A percentile compares a stretch with the other conserved stretches of the same genome.
Conservation (phyloP, 306 rosid species). For the Rosa chinensis region DNA sequence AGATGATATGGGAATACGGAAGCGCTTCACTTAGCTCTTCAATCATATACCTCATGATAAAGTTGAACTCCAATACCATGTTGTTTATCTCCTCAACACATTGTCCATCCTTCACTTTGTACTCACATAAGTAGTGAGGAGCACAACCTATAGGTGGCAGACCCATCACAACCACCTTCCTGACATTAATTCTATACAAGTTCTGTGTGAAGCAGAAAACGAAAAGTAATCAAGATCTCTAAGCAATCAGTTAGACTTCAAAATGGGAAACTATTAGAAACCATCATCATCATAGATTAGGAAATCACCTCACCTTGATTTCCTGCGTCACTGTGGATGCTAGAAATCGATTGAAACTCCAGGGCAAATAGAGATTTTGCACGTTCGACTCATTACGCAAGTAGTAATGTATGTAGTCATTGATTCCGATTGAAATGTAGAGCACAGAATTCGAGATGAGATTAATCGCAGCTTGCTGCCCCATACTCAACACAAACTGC, state of each 20-base stretch:
- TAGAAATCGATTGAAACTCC: slow-evolving; percentile 77
- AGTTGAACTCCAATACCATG: slow-evolving; percentile 80
- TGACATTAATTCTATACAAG: slow-evolving; percentile 66
- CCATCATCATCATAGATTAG: neutral
- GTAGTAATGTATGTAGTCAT: slow-evolving; percentile 89
- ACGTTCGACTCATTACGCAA: slow-evolving; percentile 66
- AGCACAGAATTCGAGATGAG: slow-evolving; percentile 59
- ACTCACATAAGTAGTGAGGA: slow-evolving; percentile 75
- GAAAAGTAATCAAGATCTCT: neutral
- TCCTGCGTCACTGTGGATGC: slow-evolving; percentile 58
- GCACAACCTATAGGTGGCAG: slow-evolving; percentile 92
- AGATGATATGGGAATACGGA: slow-evolving; percentile 49
- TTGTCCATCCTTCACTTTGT: slow-evolving; percentile 54
- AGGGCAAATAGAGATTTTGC: slow-evolving; percentile 63
- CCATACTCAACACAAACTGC: slow-evolving; percentile 63
- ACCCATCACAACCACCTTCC: slow-evolving; percentile 75
- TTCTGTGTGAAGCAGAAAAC: slow-evolving; percentile 44
- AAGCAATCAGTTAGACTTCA: neutral
- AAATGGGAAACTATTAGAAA: neutral
- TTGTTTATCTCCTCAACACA: slow-evolving; percentile 72
- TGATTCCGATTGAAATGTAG: slow-evolving; percentile 83
- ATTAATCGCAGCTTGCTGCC: slow-evolving; percentile 54
- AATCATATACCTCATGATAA: slow-evolving; percentile 67
- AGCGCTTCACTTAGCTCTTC: slow-evolving; percentile 61
- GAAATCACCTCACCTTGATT: slow-evolving; percentile 66